Evolutionary conservation across 352 stramenopile species (phyloP), one percentile per base, ranked within the genome.

Genomic region (Pythium insidiosum): DNA sequence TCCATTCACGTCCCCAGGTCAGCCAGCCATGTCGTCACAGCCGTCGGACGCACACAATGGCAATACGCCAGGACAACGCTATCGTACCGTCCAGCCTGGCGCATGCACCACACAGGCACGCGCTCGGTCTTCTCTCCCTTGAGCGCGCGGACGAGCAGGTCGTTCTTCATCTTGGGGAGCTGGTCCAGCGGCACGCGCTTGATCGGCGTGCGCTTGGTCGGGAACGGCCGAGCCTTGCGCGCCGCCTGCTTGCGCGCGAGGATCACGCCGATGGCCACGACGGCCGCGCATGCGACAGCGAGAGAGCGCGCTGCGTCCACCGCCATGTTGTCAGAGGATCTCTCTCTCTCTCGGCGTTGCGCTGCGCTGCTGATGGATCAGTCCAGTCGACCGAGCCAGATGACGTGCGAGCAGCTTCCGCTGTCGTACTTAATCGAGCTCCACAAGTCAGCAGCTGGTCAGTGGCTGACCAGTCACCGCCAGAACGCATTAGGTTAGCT

Each of bases 21-120:
- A 44, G 38, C 21, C 33, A 20, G 33, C 33, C 6, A 29, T 22
- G 7, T 6, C n/a, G 23, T 20, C 21, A 44, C 15, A 6, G 13
- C 20, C 25, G 31, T 20, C 10, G 13, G 10, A 20, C 37, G 29
- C 6, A 36, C n/a, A 43, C 26, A 61, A 36, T 15, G 15, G 21
- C n/a, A 61, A 11, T 11, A 18, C 22, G 50, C 9, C 6, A 56
- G 12, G 13, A 50, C 12, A 42, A 49, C 44, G 53, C 4, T 59
- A 48, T 30, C 95, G 43, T 88, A 95, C 60, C 95, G 76, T 55
- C 96, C 96, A 20, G 96, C 96, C 63, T 99, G 96, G 38, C 96
- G 92, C 73, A 99, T 98, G 47, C 97, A 88, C 96, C 96, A 99
- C 46, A 98, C 83, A 11, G 95, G 95, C 37, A 93, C 84, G 21